Base-by-base conservation (phyloP, 768 basidiomycete species). In the Suillus tomentosus region DNA sequence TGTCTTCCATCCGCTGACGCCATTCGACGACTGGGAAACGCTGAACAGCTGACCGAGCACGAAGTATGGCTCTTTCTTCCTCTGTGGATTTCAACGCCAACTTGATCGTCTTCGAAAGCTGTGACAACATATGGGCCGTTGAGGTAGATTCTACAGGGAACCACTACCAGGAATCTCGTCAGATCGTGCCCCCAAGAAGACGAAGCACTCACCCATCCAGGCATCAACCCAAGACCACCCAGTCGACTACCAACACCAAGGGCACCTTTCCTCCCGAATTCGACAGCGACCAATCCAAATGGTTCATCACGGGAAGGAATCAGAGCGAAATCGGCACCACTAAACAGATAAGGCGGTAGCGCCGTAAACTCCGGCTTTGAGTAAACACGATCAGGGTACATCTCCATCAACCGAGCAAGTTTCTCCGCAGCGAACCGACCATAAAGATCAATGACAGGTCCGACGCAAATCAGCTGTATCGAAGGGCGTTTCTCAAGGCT, bases 281-380 rank as follows among this genome's bases (percentile, higher is more conserved):
- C 95, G 68, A 97, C 95, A 60, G 95, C 95, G 37, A 96, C 95
- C 53, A 97, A 80, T 79, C 95, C 95, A 77, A 97, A 97, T 3
- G 95, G 95, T 71, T 97, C 95, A 72, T 97, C 95, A 76, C 95
- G 90, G 60, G 95, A 96, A 14, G 95, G 95, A 69, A 97, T 97
- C 65, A 97, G 78, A 37, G 95, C 95, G 67, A 97, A 97, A 75
- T 97, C 95, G 47, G 95, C 95, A 70, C 95, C 95, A 68, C 90
- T 90, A 81, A 97, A 97, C 62, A 97, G 78, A 76, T 92, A 97
- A 0, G 95, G 94, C 1, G 95, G 95, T 31, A 97, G 80, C 1
- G 92, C 90, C 15, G 95, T 97, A 78, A 96, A 97, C 79, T 97
- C 95, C 31, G 95, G 95, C 74, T 96, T 96, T n/a, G 95, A 96